A percentile compares a stretch with the other conserved stretches of the same genome.
Conservation (phyloP, 2,329 filamentous ascomycete genomes). For the Cercospora zeina region DNA sequence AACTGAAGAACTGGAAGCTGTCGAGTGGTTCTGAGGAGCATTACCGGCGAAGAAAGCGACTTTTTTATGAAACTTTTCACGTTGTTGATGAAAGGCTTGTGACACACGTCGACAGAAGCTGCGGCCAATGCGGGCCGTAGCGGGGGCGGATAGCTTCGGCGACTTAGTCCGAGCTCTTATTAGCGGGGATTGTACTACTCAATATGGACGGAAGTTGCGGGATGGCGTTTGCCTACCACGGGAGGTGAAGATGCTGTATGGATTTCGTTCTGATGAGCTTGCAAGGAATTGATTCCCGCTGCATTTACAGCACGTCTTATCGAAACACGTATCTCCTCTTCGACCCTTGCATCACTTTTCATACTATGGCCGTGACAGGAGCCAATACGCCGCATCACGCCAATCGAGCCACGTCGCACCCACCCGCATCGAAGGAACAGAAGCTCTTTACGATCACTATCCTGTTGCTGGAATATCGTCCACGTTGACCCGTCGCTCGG, state of each 20-base stretch:
- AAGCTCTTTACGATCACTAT: no score
- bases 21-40: conserved; percentile 13
- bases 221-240: not conserved
- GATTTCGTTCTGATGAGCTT: no score
- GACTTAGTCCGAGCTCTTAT: conserved; percentile 11
- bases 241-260: not conserved
- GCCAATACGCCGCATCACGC: not conserved
- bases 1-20: not conserved
- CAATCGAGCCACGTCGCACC: not conserved
- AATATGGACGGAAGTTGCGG: not conserved
- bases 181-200: conserved; percentile 4
- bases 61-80: conserved; percentile 8
- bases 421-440: no score
- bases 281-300: no score
- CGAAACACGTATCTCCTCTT: no score
- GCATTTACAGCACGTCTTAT: no score
- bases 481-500: no score
- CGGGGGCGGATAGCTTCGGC: conserved; percentile 15
- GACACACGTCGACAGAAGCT: conserved; percentile 13
- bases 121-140: conserved; percentile 5
- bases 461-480: no score
- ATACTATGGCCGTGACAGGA: not conserved
- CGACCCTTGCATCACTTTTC: not conserved
- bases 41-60: conserved; percentile 10
- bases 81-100: not conserved